Conservation (phyloP, 169 alveolate genomes). For the Plasmodium sp. region DNA sequence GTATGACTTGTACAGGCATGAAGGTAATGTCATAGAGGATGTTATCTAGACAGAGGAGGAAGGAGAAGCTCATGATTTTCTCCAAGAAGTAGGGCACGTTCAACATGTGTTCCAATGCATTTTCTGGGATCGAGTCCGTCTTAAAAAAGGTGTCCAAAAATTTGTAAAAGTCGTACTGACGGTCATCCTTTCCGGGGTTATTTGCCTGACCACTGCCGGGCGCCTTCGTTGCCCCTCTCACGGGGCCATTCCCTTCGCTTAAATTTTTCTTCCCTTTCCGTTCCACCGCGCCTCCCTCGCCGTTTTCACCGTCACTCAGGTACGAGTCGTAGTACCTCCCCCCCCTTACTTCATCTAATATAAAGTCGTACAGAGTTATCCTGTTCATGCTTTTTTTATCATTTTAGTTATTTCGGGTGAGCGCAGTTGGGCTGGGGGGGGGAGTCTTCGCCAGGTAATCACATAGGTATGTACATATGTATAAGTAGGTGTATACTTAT, state of each 20-base stretch:
- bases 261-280: neutral
- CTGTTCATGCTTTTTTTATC: constrained; percentile 63
- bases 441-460: neutral
- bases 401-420: neutral
- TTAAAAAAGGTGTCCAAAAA: constrained; percentile 57
- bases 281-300: neutral
- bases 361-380: constrained; percentile 69
- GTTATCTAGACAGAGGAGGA: constrained; percentile 80
- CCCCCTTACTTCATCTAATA: constrained; percentile 62
- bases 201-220: neutral
- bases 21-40: constrained; percentile 81
- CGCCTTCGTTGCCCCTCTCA: neutral
- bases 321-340: constrained; percentile 53
- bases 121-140: constrained; percentile 56
- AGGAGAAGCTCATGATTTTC: constrained; percentile 77
- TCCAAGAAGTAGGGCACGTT: constrained; percentile 79
- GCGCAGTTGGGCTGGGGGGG: neutral
- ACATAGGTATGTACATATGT: neutral
- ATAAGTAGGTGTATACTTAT: neutral
- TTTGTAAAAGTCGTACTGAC: constrained; percentile 55
- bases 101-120: constrained; percentile 78
- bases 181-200: constrained; percentile 10
- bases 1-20: constrained; percentile 80
- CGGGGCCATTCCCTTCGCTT: neutral
- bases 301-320: constrained; percentile 39